Evolutionary conservation across 306 rosid species (phyloP), one percentile per base, ranked within the genome.

Genomic region (Quillaja saponaria): DNA sequence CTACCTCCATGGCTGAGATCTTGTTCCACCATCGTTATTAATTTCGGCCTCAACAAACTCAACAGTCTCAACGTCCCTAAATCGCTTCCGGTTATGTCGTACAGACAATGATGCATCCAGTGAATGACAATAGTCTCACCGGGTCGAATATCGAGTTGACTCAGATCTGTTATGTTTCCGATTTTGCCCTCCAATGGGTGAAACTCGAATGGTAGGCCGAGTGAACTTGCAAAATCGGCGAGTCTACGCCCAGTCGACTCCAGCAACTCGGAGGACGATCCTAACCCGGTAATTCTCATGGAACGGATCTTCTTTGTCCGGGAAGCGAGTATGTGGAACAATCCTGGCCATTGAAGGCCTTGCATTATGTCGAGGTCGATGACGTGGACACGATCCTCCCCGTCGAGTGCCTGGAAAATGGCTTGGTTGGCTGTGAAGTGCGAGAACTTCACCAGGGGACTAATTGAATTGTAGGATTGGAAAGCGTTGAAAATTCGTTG

Each of bases 371-470:
- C 99, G 9, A 92, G 74, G 16, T 92, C 99, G 74, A 92, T 89
- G 64, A 92, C 82, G 84, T 92, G 99, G 78, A 92, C 73, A 52
- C 88, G 84, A 70, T 92, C 99, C 51, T 89, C 95, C 48, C 99
- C 99, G 48, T 92, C 94, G 21, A 92, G 34, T 0, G 96, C 99
- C 35, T 92, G 96, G 81, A 86, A 92, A 49, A 92, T 92, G 2
- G 95, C 99, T 34, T 92, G 99, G 71, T 92, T 92, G 10, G 99
- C 96, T 2, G 99, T 92, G 95, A 86, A 92, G 80, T 92, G 99
- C 0, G 99, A 92, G 84, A 92, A 92, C 34, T 92, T 92, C 41
- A 92, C 87, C 25, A 85, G 16, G 4, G 99, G 99, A 4, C 91
- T 84, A 15, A 89, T 79, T 0, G 99, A 89, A 81, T 92, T 92